Conservation (phyloP, 2,329 filamentous ascomycete species). For the Curvularia eragrostidis region DNA sequence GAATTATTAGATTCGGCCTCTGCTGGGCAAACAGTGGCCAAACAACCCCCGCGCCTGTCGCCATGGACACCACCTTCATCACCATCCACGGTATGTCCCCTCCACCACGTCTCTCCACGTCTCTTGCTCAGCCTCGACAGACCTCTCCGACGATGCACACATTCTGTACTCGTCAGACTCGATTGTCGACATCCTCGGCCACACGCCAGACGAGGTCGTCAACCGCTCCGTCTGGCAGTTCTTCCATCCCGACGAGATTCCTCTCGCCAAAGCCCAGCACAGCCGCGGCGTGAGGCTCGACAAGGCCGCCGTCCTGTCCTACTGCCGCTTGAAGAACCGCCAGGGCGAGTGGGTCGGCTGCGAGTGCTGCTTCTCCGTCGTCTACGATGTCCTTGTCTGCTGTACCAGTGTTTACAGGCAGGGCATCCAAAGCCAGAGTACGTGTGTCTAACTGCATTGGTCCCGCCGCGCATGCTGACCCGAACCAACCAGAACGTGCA, state of each 20-base stretch:
- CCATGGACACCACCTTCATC: conserved; percentile 82
- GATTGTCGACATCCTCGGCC: conserved; percentile 81
- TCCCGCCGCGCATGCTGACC: conserved; percentile 14
- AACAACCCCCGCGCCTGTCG: conserved; percentile 18
- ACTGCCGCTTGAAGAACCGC: conserved; percentile 73
- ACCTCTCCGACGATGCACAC: conserved; percentile 75
- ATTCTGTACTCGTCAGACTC: conserved; percentile 86
- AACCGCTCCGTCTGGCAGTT: conserved; percentile 83
- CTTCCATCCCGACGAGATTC: conserved; percentile 82
- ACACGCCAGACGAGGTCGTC: conserved; percentile 75
- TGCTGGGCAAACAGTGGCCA: conserved; percentile 34
- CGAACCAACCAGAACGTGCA: conserved; percentile 68
- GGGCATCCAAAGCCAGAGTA: conserved; percentile 75
- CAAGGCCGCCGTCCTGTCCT: conserved; percentile 83
- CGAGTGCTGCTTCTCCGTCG: conserved; percentile 88
- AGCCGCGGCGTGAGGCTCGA: conserved; percentile 76
- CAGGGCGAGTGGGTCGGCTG: conserved; percentile 77
- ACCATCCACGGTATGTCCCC: conserved; percentile 78
- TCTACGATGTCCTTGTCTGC: conserved; percentile 85
- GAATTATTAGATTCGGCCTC: conserved; percentile 50
- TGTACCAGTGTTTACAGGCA: conserved; percentile 79
- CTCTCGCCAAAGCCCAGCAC: conserved; percentile 75
- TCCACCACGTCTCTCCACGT: conserved; percentile 13
- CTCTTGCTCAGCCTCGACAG: conserved; percentile 53
- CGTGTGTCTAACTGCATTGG: conserved; percentile 47